Base-by-base conservation (phyloP, 192 early-diverging fungal genomes). In the Linderina pennispora region DNA sequence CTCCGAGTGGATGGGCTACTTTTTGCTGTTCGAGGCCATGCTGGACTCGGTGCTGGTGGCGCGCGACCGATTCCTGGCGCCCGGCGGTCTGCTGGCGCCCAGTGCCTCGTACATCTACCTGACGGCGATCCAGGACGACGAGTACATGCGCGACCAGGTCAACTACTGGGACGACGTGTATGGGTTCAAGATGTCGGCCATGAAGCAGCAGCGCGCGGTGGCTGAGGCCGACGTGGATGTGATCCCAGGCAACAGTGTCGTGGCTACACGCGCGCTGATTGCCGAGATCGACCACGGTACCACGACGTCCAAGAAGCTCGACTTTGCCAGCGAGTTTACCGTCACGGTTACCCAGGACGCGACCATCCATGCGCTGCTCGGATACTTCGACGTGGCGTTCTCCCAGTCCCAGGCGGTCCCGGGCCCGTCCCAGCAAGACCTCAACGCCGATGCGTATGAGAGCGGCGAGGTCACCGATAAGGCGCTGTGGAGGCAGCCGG, bases 21-120 rank as follows among this genome's bases (percentile, higher is more conserved):
- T 99, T 43, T 77, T 99, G 46, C 82, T 99, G 41, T 93, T 97
- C 48, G 96, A 99, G 56, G 80, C 93, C 36, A 99, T 99, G 97
- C 80, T 88, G 57, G 48, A 77, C 50, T 58, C 57, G 15, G 52
- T 53, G 36, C 50, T 56, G 9, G 50, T 40, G 2, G 74, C 74
- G 1, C 66, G 96, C 51, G 92, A 99, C 54, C 73, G 75, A n/a
- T 99, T 81, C 63, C 68, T 99, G 32, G 95, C 97, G 41, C 94
- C 97, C 9, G 92, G 89, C 2, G 97, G 97, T 20, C 78, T 84
- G 11, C 79, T 99, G 47, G 83, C 94, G 41, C 97, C 97, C 38
- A 84, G 83, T 57, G 81, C 79, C 5, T 94, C 92, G n/a, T 85
- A 81, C 14, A 92, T 99, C 33, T 86, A 80, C 58, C 64, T 99